A percentile compares a stretch with the other conserved stretches of the same genome.
Conservation (phyloP, 2,329 filamentous ascomycete genomes). For the Aaosphaeria pasadenensis region DNA sequence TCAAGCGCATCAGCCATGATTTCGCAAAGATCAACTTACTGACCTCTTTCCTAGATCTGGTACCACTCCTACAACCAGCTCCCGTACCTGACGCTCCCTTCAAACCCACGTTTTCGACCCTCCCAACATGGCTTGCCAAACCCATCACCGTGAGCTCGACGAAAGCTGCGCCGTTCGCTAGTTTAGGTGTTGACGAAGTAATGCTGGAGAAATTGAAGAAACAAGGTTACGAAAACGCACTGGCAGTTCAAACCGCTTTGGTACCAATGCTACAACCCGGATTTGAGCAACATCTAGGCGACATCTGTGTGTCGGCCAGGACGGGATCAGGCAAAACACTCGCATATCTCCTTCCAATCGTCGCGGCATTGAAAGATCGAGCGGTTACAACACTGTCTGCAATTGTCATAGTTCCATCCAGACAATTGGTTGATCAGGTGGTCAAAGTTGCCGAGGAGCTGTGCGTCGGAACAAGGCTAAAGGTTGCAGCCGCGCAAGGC, state of each 20-base stretch:
- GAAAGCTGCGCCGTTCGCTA: conserved; percentile 58
- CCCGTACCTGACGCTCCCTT: conserved; percentile 56
- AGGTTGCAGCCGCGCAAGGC: conserved; percentile 79
- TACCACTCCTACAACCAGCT: conserved; percentile 77
- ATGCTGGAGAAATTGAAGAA: conserved; percentile 61
- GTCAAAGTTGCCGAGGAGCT: conserved; percentile 69
- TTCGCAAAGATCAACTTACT: not conserved
- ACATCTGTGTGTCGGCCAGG: conserved; percentile 85
- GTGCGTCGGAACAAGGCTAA: conserved; percentile 71
- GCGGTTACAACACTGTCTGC: conserved; percentile 68
- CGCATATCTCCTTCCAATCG: conserved; percentile 83
- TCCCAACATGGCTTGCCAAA: conserved; percentile 77
- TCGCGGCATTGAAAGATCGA: conserved; percentile 68
- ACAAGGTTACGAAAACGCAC: conserved; percentile 68
- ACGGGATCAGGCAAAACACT: conserved; percentile 96
- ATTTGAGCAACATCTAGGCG: conserved; percentile 61
- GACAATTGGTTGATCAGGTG: conserved; percentile 86
- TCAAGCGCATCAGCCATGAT: not conserved
- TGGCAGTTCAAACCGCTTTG: conserved; percentile 76
- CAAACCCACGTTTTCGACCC: conserved; percentile 68
- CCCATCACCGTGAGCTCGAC: conserved; percentile 67
- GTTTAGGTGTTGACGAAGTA: conserved; percentile 61
- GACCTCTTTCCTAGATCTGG: conserved; percentile 54
- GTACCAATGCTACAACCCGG: conserved; percentile 75
- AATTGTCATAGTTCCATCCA: conserved; percentile 83